Evolutionary conservation across 2,329 filamentous ascomycete genomes (phyloP).

Genomic region (Trichoderma arundinaceum): DNA sequence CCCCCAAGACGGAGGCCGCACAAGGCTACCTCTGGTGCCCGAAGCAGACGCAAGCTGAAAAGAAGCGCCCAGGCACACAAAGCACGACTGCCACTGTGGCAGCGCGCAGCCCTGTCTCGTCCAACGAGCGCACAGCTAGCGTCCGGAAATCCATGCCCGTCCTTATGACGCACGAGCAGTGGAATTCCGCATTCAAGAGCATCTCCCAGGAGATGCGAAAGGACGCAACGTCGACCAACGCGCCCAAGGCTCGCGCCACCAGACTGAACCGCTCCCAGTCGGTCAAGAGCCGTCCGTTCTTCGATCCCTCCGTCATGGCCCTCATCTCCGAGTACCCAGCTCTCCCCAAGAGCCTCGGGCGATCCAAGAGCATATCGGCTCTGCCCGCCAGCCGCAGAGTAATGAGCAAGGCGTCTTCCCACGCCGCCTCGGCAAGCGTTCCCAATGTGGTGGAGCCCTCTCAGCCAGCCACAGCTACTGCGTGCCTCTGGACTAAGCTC

Average conservation of each 20-base stretch:
- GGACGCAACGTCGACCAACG: background rate
- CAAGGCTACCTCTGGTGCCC: constrained; percentile 11
- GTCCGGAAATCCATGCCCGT: constrained; percentile 15
- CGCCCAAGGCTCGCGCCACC: background rate
- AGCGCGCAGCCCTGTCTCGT: background rate
- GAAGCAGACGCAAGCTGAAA: background rate
- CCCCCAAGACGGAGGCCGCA: background rate
- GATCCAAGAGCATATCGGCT: constrained; percentile 25
- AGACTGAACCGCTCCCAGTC: constrained; percentile 20
- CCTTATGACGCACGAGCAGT: constrained; percentile 29
- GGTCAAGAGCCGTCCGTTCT: constrained; percentile 23
- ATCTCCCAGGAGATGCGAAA: constrained; percentile 12
- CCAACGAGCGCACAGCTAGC: background rate
- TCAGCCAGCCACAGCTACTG: constrained; percentile 20
- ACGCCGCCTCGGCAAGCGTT: background rate
- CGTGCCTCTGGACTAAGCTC: constrained; percentile 11
- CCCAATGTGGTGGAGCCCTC: background rate
- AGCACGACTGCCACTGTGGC: background rate
- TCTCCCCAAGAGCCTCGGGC: background rate
- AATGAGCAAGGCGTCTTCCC: background rate
- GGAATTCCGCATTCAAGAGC: constrained; percentile 24
- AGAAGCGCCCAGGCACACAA: constrained; percentile 7
- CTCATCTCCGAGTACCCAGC: constrained; percentile 26
- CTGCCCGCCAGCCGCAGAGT: constrained; percentile 12
- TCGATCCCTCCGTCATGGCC: constrained; percentile 27